Evolutionary conservation across 179 eudicot species (phyloP).

Genomic region (Patellifolia procumbens): DNA sequence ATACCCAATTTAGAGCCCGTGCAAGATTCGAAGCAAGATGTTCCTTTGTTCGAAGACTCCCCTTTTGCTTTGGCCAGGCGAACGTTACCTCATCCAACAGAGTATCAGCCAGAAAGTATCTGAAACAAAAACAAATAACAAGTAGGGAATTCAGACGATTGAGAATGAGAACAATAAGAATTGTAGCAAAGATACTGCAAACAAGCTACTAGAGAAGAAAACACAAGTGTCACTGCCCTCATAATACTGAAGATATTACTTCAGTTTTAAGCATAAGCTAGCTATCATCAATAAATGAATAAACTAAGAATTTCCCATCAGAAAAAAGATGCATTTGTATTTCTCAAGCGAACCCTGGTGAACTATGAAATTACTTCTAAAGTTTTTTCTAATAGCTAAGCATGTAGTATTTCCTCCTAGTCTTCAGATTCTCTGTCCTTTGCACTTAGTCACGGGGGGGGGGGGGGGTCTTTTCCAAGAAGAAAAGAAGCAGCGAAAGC

Average conservation of each 20-base stretch:
- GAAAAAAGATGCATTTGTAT: too few relatives aligned
- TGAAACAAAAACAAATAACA: constrained; percentile 29
- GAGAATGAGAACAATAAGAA: neutral
- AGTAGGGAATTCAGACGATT: constrained; percentile 13
- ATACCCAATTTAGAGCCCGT: constrained; percentile 79
- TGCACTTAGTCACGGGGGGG: too few relatives aligned
- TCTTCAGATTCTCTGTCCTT: too few relatives aligned
- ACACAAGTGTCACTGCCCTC: neutral
- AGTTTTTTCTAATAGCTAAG: too few relatives aligned
- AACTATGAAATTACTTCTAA: neutral
- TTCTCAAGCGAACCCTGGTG: too few relatives aligned
- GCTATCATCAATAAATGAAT: too few relatives aligned
- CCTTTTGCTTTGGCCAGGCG: constrained; percentile 89
- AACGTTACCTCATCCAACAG: constrained; percentile 83
- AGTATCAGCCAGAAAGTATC: constrained; percentile 83
- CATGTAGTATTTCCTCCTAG: neutral
- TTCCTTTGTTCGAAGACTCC: constrained; percentile 57
- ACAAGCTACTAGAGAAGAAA: neutral
- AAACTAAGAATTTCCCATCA: neutral
- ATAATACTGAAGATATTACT: neutral
- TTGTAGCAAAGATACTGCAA: neutral
- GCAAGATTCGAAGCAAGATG: constrained; percentile 77
- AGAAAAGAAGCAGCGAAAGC: too few relatives aligned
- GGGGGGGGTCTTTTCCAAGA: too few relatives aligned
- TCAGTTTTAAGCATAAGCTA: too few relatives aligned